These are phyloP conservation scores for Camillea tinctor DNA, from an alignment of 2,329 filamentous ascomycete species.

Conservation along the genomic window DNA sequence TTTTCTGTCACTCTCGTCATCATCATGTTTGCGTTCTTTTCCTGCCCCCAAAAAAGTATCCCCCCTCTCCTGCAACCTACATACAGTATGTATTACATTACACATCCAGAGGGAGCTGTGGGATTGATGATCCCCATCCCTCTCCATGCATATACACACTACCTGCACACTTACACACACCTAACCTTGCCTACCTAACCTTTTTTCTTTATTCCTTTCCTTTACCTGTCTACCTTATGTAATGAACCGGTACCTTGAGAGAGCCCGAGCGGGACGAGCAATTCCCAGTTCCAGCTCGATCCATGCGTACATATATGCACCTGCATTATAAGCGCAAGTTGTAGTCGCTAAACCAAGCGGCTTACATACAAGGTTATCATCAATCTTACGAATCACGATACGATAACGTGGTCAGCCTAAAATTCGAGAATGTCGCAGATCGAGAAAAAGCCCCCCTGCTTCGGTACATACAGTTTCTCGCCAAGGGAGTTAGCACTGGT, in stretches of 20 bases:
- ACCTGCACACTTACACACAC: too few relatives aligned
- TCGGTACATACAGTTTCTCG: not conserved
- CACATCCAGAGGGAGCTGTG: not conserved
- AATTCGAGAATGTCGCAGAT: not conserved
- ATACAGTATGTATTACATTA: too few relatives aligned
- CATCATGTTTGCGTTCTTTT: not conserved
- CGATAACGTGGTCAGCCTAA: not conserved
- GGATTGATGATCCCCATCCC: not conserved
- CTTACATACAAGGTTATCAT: not conserved
- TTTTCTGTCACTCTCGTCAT: not conserved
- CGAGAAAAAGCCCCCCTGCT: not conserved
- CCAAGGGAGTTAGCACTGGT: not conserved
- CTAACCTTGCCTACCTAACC: too few relatives aligned
- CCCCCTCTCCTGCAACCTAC: not conserved
- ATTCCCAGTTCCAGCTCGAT: not conserved
- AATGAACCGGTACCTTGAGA: not conserved
- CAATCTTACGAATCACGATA: not conserved
- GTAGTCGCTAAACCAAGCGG: not conserved
- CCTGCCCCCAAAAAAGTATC: too few relatives aligned
- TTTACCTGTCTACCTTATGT: not conserved
- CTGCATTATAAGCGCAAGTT: not conserved
- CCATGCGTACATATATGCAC: not conserved
- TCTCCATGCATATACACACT: too few relatives aligned
- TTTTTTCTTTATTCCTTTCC: too few relatives aligned
- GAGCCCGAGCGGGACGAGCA: not conserved